These are phyloP conservation scores for Dioscorea cayenensis DNA, from an alignment of 116 monocot genomes.

Conservation along the genomic window DNA sequence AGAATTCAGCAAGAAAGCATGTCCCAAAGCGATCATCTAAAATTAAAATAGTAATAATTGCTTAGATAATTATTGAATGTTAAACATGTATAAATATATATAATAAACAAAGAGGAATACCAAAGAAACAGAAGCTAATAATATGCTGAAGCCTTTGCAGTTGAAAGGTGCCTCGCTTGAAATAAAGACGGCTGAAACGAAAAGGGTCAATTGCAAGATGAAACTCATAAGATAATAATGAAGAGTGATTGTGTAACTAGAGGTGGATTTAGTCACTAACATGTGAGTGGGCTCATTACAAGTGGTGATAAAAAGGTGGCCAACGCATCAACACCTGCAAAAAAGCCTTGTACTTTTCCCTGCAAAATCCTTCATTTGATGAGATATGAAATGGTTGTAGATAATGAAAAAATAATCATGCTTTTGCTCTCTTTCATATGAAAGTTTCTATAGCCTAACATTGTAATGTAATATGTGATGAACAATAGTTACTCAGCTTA, in stretches of 20 bases:
- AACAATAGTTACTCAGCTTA: background rate
- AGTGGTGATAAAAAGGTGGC: conserved; percentile 63
- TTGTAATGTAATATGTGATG: background rate
- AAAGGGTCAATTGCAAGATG: too few species aligned
- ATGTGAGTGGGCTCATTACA: conserved; percentile 71
- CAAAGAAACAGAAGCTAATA: conserved; percentile 50
- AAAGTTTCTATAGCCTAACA: background rate
- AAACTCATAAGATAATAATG: too few species aligned
- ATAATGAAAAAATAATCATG: too few species aligned
- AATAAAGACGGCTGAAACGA: conserved; percentile 59
- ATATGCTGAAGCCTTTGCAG: conserved; percentile 70
- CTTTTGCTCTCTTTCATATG: too few species aligned
- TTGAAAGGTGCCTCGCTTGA: conserved; percentile 55
- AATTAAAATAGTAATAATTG: background rate
- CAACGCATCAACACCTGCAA: conserved; percentile 47
- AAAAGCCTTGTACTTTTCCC: conserved; percentile 84
- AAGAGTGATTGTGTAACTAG: too few species aligned
- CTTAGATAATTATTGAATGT: background rate
- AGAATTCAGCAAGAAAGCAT: conserved; percentile 22
- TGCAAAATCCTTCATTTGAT: conserved; percentile 8
- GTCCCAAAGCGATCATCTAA: conserved; percentile 21
- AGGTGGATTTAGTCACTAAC: conserved; percentile 24
- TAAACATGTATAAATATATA: background rate
- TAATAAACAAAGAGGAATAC: conserved; percentile 12
- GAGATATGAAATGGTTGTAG: too few species aligned